Base-by-base conservation (phyloP, 306 rosid species). In the Gynostemma pentaphyllum region DNA sequence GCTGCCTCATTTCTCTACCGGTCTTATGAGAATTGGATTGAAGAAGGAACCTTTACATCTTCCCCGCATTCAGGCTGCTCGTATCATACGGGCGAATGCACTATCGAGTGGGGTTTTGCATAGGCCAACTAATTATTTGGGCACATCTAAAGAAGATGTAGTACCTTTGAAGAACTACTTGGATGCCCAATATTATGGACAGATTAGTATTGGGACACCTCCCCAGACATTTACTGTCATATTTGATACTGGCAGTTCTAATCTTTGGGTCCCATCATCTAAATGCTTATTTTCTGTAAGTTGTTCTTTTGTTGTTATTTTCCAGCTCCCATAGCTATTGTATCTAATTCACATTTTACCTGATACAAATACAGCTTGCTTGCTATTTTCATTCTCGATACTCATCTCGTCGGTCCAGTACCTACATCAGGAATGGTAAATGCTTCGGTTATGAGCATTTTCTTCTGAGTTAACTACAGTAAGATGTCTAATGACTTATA, bases 151-250 rank as follows among this genome's bases (percentile, higher is more conserved):
- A 15, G 95, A n/a, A n/a, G 90, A 86, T 72, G 62, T 86, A 70
- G 89, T 94, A 62, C 68, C 62, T 0, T 54, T 92, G 8, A 88
- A 81, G 82, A 94, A 94, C 79, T 94, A 82, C 80, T 48, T 94
- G 82, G 95, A 94, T 75, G 97, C 99, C 80, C 97, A 88, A 63
- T 94, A 94, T 68, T 88, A 78, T 56, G 97, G 99, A 64, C 97
- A 88, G 71, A 86, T 94, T 24, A 47, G 63, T 44, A 76, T 94
- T 70, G 99, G 99, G 7, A 81, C 78, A 47, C 99, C 99, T 36
- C 86, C 97, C 40, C 95, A 94, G 75, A 80, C 36, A 41, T 88
- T 94, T 84, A 81, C 88, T 61, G 95, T 88, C 1, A 83, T 94
- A 68, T 94, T 92, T 39, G 99, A 92, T 70, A 92, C 99, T 0